A percentile compares a stretch with the other conserved stretches of the same genome.
phyloP scores from a whole-genome alignment of 139 green algal genomes.

The Chlorella sp. region DNA sequence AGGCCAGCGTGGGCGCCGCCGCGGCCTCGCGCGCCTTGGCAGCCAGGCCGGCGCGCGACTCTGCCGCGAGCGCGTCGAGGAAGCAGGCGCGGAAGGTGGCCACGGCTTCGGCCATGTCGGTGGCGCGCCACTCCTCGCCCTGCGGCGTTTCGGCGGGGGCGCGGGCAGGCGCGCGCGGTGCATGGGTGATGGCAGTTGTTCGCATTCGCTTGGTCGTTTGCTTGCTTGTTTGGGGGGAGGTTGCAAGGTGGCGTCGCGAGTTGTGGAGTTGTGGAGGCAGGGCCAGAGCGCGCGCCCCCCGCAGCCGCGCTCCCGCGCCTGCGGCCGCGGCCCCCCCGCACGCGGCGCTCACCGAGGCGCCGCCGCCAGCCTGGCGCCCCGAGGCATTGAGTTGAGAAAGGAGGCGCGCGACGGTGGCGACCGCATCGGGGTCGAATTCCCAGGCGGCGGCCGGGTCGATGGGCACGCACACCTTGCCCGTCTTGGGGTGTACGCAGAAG shows the following conservation, averaged over 20 bases:
- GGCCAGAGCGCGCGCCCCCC: too few species aligned
- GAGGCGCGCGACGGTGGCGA: slow-evolving; percentile 78
- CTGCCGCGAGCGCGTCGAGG: slow-evolving; percentile 38
- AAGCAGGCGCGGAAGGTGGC: slow-evolving; percentile 46
- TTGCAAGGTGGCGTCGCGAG: too few species aligned
- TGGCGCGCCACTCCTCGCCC: slow-evolving; percentile 42
- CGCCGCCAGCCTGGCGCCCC: background rate
- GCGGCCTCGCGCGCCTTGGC: slow-evolving; percentile 13
- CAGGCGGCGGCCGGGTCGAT: slow-evolving; percentile 77
- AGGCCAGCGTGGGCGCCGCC: slow-evolving; percentile 23
- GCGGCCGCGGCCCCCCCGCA: background rate
- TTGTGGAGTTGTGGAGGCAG: too few species aligned
- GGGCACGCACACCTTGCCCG: slow-evolving; percentile 95
- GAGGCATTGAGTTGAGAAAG: slow-evolving; percentile 60
- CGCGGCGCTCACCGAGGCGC: background rate
- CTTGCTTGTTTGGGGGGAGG: too few species aligned
- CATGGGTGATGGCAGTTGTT: background rate
- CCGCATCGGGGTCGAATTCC: slow-evolving; percentile 87
- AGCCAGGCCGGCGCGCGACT: slow-evolving; percentile 28
- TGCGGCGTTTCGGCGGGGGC: too few species aligned
- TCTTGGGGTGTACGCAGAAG: slow-evolving; percentile 99
- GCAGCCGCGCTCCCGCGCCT: too few species aligned
- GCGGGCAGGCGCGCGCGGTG: background rate
- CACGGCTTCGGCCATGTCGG: slow-evolving; percentile 39
- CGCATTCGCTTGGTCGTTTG: too few species aligned